Evolutionary conservation across 164 flowering plant genomes (phyloP).

Genomic region (Amborella trichopoda): DNA sequence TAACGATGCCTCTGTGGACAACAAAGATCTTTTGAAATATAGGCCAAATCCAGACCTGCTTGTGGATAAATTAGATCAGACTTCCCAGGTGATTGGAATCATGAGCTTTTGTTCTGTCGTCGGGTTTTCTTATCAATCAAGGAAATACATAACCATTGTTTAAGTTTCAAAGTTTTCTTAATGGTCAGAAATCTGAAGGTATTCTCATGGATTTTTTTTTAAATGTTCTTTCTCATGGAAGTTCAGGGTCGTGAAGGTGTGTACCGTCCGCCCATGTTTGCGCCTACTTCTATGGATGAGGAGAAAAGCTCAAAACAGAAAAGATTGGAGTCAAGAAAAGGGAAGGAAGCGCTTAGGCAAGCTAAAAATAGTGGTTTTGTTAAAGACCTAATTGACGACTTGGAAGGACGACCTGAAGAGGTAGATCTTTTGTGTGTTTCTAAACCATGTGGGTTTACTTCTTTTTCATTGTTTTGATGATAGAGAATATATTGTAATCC

Average conservation of each 20-base stretch:
- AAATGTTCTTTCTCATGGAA: background rate
- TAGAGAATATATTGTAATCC: too few relatives aligned
- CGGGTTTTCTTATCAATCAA: too few relatives aligned
- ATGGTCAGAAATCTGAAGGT: too few relatives aligned
- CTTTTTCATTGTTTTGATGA: too few relatives aligned
- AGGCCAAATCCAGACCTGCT: slow-evolving; percentile 85
- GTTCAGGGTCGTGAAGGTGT: slow-evolving; percentile 41
- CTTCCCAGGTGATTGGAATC: slow-evolving; percentile 26
- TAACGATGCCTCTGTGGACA: slow-evolving; percentile 16
- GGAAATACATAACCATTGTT: too few relatives aligned
- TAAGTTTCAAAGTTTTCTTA: too few relatives aligned
- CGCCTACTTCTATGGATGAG: slow-evolving; percentile 70
- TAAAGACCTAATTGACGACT: slow-evolving; percentile 47
- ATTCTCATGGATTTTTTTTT: too few relatives aligned
- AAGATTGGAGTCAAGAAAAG: slow-evolving; percentile 51
- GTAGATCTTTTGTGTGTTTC: slow-evolving; percentile 44
- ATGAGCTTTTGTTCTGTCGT: too few relatives aligned
- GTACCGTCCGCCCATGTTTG: slow-evolving; percentile 70
- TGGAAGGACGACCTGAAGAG: slow-evolving; percentile 91
- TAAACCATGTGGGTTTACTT: too few relatives aligned
- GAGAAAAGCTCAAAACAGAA: slow-evolving; percentile 58
- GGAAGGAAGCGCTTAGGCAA: slow-evolving; percentile 28
- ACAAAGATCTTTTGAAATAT: slow-evolving; percentile 48
- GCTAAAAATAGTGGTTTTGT: slow-evolving; percentile 40
- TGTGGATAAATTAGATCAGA: slow-evolving; percentile 25